Percentiles rank a stretch among this genome's conserved stretches.
phyloP scores from a whole-genome alignment of 768 basidiomycete genomes.

The Lentinus tigrinus region DNA sequence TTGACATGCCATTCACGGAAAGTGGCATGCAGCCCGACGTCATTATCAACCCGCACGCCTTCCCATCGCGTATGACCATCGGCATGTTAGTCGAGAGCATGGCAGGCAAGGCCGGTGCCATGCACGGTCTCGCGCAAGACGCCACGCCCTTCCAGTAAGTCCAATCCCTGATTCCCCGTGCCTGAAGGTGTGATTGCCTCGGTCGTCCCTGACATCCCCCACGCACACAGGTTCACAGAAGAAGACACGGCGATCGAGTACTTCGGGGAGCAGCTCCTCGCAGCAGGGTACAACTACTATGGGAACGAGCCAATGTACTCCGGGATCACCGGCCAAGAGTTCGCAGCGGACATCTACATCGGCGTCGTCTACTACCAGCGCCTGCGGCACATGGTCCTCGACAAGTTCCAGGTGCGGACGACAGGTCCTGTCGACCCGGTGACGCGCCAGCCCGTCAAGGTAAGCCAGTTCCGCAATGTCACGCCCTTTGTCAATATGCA shows the following conservation, averaged over 20 bases:
- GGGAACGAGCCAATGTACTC: conserved; percentile 99
- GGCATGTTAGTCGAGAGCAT: conserved; percentile 99
- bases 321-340: conserved; percentile 98
- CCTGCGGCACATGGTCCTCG: conserved; percentile 97
- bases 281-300: conserved; percentile 97
- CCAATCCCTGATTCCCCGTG: not conserved
- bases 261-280: conserved; percentile 91
- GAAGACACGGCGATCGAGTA: conserved; percentile 97
- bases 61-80: conserved; percentile 99
- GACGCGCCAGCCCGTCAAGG: conserved; percentile 97
- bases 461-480: conserved; percentile 33
- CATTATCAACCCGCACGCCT: conserved; percentile 99
- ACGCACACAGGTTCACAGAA: conserved; percentile 76
- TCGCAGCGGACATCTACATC: conserved; percentile 97
- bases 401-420: conserved; percentile 99
- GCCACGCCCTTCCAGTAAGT: conserved; percentile 96
- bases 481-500: not conserved
- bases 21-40: conserved; percentile 99
- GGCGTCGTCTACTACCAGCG: conserved; percentile 99
- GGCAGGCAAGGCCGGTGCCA: conserved; percentile 98
- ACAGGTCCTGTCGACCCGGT: conserved; percentile 96
- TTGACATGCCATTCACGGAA: conserved; percentile 99
- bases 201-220: conserved; percentile 2
- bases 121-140: conserved; percentile 98
- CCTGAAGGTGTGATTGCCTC: not conserved